Base-by-base conservation (phyloP, 73 alveolate genomes). In the Paramecium octaurelia region DNA sequence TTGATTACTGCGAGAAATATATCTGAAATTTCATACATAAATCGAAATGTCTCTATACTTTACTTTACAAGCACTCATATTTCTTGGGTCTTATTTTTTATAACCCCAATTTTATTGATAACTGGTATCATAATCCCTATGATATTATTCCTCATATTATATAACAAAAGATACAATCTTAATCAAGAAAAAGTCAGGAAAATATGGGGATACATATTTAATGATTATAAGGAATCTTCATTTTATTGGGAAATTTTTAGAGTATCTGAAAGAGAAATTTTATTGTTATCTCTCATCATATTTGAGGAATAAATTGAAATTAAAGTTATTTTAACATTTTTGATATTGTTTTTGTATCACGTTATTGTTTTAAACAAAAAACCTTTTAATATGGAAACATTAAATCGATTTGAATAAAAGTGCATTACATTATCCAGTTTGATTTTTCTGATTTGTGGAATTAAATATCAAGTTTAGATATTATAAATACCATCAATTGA, bases 241-340 rank as follows among this genome's bases (percentile, higher is more conserved):
- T 68, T 31, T 68, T 68, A 68, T 68, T 68, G 84, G 84, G 84
- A 68, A 68, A 68, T 68, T 31, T 11, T 68, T 34, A 68, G 46
- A 34, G 46, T 68, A 1, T 31, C 46, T 68, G 40, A 68, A 68
- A 68, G 84, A 23, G 84, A 68, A 68, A 31, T 68, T 3, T 12
- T 31, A 6, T 12, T 68, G 27, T 68, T 68, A 20, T 27, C 46
- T 8, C 84, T 68, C 12, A 68, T 34, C 14, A 20, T 68, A 2
- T 68, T 68, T 24, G 46, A 68, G 24, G 84, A 68, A 11, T 12
- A 68, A 68, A 68, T 68, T 31, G 84, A 68, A 68, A 68, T 68
- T 68, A 31, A 68, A 7, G 84, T 11, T 54, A 54, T 18, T 6
- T 54, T 54, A 54, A 54, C 69, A n/a, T 54, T 54, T 18, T 54